Evolutionary conservation across 2,329 filamentous ascomycete species (phyloP).

Genomic region (Claviceps sp.): DNA sequence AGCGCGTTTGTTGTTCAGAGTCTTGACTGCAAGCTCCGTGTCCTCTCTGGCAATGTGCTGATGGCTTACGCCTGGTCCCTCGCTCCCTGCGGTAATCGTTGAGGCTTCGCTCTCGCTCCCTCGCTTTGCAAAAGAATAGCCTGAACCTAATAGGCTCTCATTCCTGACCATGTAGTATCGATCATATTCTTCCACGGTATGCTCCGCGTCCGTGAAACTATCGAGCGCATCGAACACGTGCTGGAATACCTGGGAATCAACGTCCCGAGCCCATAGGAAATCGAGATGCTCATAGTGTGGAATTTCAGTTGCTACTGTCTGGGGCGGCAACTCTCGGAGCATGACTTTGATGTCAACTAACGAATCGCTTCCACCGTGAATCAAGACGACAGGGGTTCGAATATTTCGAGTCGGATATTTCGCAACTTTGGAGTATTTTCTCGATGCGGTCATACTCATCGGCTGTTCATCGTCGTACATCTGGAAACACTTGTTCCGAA

Average conservation of each 20-base stretch:
- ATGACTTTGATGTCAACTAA: constrained; percentile 88
- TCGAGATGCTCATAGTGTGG: constrained; percentile 93
- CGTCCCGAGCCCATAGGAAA: constrained; percentile 85
- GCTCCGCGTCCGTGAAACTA: constrained; percentile 46
- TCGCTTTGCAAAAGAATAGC: constrained; percentile 13
- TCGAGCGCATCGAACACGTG: constrained; percentile 85
- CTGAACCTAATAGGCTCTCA: constrained; percentile 32
- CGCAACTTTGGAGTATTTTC: constrained; percentile 89
- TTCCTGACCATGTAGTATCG: constrained; percentile 39
- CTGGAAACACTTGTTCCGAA: constrained; percentile 88
- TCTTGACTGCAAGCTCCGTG: neutral
- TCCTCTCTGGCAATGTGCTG: constrained; percentile 18
- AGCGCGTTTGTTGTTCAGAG: neutral
- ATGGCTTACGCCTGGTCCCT: constrained; percentile 4
- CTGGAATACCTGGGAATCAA: constrained; percentile 71
- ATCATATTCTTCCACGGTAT: constrained; percentile 47
- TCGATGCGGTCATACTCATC: constrained; percentile 53
- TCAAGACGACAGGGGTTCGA: constrained; percentile 81
- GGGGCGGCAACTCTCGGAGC: constrained; percentile 72
- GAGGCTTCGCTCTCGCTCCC: constrained; percentile 25
- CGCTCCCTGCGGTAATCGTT: constrained; percentile 12
- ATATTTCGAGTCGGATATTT: constrained; percentile 96
- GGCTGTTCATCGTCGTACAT: constrained; percentile 95
- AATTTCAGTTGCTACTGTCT: constrained; percentile 76
- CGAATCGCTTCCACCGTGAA: constrained; percentile 90